phyloP scores from a whole-genome alignment of 495 filamentous ascomycete genomes.

The Pseudotulostoma volvatum region DNA sequence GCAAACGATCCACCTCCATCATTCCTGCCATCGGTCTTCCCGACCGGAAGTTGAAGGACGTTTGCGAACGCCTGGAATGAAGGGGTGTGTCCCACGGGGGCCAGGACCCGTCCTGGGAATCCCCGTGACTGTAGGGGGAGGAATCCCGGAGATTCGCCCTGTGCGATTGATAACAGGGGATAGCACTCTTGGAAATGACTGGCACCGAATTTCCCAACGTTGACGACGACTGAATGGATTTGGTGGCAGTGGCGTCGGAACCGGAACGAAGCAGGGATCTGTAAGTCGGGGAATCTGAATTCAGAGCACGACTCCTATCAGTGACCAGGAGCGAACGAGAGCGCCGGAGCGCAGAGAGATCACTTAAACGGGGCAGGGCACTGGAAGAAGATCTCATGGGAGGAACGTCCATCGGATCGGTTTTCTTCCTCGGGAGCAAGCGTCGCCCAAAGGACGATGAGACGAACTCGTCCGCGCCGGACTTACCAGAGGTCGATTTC shows the following conservation, averaged over 20 bases:
- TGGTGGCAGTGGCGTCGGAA: no score
- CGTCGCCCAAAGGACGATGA: no score
- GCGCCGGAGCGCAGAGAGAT: background rate
- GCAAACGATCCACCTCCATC: constrained; percentile 61
- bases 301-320: background rate
- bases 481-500: constrained; percentile 4
- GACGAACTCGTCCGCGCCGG: background rate
- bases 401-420: background rate
- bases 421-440: no score
- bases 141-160: no score
- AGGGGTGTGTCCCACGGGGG: constrained; percentile 1
- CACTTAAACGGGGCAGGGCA: background rate
- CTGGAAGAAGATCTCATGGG: background rate
- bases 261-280: no score
- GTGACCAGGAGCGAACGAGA: background rate
- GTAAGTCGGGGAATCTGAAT: background rate
- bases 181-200: background rate
- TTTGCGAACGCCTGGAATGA: constrained; percentile 21
- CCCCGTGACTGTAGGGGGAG: background rate
- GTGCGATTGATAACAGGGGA: background rate
- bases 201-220: background rate
- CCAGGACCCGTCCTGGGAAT: background rate
- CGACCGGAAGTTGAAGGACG: constrained; percentile 33
- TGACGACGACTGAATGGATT: background rate
- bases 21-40: constrained; percentile 51